These are phyloP conservation scores for Torrubiellomyces zombiae DNA, from an alignment of 2,329 filamentous ascomycete genomes.

Conservation along the genomic window DNA sequence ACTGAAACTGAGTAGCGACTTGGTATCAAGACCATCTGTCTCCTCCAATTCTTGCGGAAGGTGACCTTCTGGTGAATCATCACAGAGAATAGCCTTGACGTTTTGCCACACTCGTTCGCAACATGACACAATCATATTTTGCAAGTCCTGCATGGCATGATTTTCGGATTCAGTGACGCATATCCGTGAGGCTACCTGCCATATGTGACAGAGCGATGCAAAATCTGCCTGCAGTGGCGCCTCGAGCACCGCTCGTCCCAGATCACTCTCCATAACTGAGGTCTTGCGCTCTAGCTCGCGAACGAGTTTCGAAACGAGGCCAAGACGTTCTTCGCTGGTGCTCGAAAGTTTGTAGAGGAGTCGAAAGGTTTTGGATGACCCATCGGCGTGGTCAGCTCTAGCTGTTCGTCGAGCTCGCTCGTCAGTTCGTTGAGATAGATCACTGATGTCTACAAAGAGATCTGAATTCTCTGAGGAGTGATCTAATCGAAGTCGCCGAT, in stretches of 20 bases:
- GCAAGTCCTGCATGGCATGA: conserved; percentile 21
- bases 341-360: conserved; percentile 45
- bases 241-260: conserved; percentile 48
- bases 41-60: conserved; percentile 62
- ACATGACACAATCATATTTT: conserved; percentile 38
- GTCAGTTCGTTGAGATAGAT: conserved; percentile 36
- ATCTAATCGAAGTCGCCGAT: conserved; percentile 10
- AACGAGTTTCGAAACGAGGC: conserved; percentile 41
- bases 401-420: conserved; percentile 51
- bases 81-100: conserved; percentile 66
- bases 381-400: conserved; percentile 83
- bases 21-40: conserved; percentile 57
- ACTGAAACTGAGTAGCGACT: conserved; percentile 83
- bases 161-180: conserved; percentile 21
- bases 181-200: conserved; percentile 29
- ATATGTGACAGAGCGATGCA: conserved; percentile 44
- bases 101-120: conserved; percentile 60
- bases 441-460: conserved; percentile 15
- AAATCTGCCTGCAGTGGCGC: conserved; percentile 55
- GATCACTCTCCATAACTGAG: conserved; percentile 40
- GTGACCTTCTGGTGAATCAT: conserved; percentile 88
- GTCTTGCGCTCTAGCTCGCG: conserved; percentile 49
- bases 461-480: conserved; percentile 3
- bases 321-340: conserved; percentile 22
- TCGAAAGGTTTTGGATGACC: conserved; percentile 62